Percentiles rank a stretch among this genome's conserved stretches.
Conservation (phyloP, 2,329 filamentous ascomycete genomes). For the Gaeumannomyces tritici region DNA sequence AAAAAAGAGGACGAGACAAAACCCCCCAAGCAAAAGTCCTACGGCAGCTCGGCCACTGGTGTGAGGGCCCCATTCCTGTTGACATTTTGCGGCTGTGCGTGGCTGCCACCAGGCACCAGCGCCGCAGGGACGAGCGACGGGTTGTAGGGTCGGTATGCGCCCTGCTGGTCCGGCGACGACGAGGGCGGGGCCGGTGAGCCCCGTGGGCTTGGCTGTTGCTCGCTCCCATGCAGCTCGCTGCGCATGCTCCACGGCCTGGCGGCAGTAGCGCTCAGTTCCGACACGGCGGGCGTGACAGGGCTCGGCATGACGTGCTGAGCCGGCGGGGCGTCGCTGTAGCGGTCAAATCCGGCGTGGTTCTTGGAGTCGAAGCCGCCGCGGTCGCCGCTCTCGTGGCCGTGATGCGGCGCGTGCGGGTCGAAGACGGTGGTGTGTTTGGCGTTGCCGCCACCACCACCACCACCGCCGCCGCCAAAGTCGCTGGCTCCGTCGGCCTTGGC, state of each 20-base stretch:
- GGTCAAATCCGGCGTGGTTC: background rate
- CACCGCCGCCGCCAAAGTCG: background rate
- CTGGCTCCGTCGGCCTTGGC: background rate
- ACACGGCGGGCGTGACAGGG: constrained; percentile 1
- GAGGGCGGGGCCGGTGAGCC: background rate
- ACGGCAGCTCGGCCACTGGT: constrained; percentile 1
- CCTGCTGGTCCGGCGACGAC: background rate
- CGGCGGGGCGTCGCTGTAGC: background rate
- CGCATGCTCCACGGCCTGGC: constrained; percentile 13
- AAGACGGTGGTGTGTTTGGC: background rate
- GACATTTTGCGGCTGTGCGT: background rate
- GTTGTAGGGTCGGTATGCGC: background rate
- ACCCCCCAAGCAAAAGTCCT: background rate
- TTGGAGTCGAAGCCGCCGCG: background rate
- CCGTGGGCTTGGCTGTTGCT: background rate
- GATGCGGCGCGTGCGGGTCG: background rate
- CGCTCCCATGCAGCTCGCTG: constrained; percentile 11
- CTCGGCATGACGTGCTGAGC: background rate
- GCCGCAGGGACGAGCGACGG: background rate
- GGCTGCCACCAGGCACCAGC: background rate
- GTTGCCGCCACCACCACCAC: background rate
- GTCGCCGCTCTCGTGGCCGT: background rate
- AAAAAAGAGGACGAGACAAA: background rate
- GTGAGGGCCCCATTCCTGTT: background rate
- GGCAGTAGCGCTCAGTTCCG: constrained; percentile 9